Base-by-base conservation (phyloP, 257 asterid genomes). In the Solanum gracilifrons region DNA sequence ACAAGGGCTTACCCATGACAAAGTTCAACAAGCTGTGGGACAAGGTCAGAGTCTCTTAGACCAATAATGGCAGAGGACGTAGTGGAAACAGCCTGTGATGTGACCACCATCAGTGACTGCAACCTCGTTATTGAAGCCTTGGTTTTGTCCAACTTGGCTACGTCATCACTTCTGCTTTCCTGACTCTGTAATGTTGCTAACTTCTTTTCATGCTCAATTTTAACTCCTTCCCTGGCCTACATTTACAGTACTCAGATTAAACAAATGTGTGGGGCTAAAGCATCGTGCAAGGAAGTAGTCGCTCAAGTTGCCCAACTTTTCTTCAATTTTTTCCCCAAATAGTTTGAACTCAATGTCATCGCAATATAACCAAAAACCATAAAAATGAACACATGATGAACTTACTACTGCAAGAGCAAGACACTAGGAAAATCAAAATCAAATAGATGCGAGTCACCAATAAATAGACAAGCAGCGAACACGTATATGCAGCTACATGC, bases 11-110 rank as follows among this genome's bases (percentile, higher is more conserved):
- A 97, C 99, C 99, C 99, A 31, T 97, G 99, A 88, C 99, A 96
- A 64, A 97, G 98, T 69, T 96, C 98, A 69, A 94, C 98, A 84
- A 97, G 99, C 93, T 97, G 98, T 31, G 99, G 99, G 86, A 97
- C 94, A 64, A 97, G 98, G 87, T 96, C 97, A 21, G 98, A 92
- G 91, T 96, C 98, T 87, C 99, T 89, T 72, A 92, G 92, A 43
- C 93, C 92, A 84, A 94, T 82, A 86, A 95, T 96, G 43, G 99
- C 96, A 90, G 99, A 88, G 27, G 99, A 97, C 46, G 99, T 96
- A 9, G 98, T 91, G 41, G 99, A 91, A 41, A 94, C 99, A 23
- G 99, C 99, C 89, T 95, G 99, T 87, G 99, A 96, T 25, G 99
- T 95, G 88, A 97, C 99, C 83, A 91, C 88, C 32, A 97, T 96